Percentiles rank a stretch among this genome's conserved stretches.
phyloP scores from a whole-genome alignment of 2,329 filamentous ascomycete species.

The Nannizziopsis barbatae region DNA sequence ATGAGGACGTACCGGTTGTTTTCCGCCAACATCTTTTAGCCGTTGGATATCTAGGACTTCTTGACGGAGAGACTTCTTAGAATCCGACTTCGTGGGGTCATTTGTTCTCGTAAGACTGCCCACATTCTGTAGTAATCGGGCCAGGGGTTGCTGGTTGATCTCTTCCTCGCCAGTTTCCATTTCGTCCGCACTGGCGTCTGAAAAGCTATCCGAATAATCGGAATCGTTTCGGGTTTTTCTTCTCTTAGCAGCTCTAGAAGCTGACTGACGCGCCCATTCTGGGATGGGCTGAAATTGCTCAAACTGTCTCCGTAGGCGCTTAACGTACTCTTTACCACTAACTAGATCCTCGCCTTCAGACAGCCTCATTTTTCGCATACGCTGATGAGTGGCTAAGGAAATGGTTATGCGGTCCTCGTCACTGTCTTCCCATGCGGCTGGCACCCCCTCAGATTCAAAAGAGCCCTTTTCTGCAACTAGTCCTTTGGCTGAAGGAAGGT shows the following conservation, averaged over 20 bases:
- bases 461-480: constrained; percentile 7
- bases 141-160: constrained; percentile 63
- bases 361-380: constrained; percentile 70
- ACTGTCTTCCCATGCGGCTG: constrained; percentile 69
- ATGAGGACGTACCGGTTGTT: constrained; percentile 53
- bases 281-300: constrained; percentile 51
- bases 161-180: constrained; percentile 48
- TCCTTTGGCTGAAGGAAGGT: constrained; percentile 28
- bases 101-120: constrained; percentile 49
- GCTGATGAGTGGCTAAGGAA: constrained; percentile 63
- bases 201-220: constrained; percentile 14
- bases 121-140: constrained; percentile 65
- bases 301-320: constrained; percentile 66
- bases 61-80: constrained; percentile 63
- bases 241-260: constrained; percentile 38
- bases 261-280: constrained; percentile 47
- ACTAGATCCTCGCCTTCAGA: constrained; percentile 77
- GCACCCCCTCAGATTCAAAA: not conserved
- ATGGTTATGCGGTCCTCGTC: constrained; percentile 82
- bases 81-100: constrained; percentile 40
- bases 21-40: constrained; percentile 70
- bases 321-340: constrained; percentile 73
- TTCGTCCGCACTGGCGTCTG: constrained; percentile 43
- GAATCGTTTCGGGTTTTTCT: constrained; percentile 28
- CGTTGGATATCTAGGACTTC: constrained; percentile 86